Conservation (phyloP, 2,329 filamentous ascomycete species). For the Colletotrichum eremochloae region DNA sequence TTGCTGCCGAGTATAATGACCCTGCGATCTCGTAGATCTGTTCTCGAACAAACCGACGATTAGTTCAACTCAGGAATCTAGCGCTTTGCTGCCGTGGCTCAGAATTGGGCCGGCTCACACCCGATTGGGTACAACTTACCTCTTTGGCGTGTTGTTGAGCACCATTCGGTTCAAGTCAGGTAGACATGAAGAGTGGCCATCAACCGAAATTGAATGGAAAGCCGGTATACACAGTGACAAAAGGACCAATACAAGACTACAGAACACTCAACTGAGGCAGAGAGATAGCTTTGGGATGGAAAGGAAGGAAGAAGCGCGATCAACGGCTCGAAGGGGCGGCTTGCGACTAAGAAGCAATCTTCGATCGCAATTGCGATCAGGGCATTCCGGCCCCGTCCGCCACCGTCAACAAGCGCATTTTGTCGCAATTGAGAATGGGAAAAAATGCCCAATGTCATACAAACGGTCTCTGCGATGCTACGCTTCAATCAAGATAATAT, state of each 20-base stretch:
- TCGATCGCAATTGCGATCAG: constrained; percentile 43
- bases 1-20: constrained; percentile 39
- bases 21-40: constrained; percentile 42
- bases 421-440: constrained; percentile 31
- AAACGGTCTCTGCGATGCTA: neutral
- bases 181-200: constrained; percentile 39
- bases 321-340: constrained; percentile 37
- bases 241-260: neutral
- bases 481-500: neutral
- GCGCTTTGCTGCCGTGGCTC: neutral
- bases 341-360: constrained; percentile 42
- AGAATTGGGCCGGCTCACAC: constrained; percentile 8
- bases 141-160: constrained; percentile 42
- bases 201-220: constrained; percentile 29
- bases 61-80: constrained; percentile 1
- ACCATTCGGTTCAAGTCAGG: constrained; percentile 42
- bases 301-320: constrained; percentile 32
- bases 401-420: constrained; percentile 31
- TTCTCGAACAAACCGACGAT: neutral
- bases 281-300: constrained; percentile 27
- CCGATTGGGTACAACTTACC: constrained; percentile 34
- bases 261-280: neutral
- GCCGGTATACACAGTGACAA: constrained; percentile 5
- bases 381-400: constrained; percentile 36
- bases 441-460: neutral